Percentiles rank a stretch among this genome's conserved stretches.
phyloP scores from a whole-genome alignment of 331 rosid genomes.

The Prunus yedoensis region DNA sequence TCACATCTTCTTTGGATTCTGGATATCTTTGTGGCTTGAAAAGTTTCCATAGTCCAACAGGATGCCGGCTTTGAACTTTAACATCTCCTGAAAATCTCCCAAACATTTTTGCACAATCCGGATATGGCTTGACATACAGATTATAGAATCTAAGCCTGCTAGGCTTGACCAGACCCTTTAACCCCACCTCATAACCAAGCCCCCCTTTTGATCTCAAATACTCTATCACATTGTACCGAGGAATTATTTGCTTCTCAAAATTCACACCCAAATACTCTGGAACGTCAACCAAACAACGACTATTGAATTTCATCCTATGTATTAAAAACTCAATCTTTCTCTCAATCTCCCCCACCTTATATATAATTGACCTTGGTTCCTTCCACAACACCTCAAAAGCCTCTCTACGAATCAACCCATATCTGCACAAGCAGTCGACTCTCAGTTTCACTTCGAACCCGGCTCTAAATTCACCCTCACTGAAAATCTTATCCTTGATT shows the following conservation, averaged over 20 bases:
- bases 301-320: conserved; percentile 52
- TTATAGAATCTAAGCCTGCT: conserved; percentile 80
- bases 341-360: conserved; percentile 54
- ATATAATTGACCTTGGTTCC: conserved; percentile 67
- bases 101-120: conserved; percentile 66
- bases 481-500: conserved; percentile 47
- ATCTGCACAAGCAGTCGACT: conserved; percentile 74
- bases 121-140: conserved; percentile 88
- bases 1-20: conserved; percentile 49
- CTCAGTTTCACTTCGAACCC: conserved; percentile 70
- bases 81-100: conserved; percentile 47
- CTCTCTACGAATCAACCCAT: conserved; percentile 64
- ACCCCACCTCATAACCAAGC: conserved; percentile 57
- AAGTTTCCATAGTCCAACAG: conserved; percentile 73
- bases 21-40: conserved; percentile 56
- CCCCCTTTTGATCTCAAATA: conserved; percentile 71
- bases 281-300: conserved; percentile 61
- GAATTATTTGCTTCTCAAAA: conserved; percentile 81
- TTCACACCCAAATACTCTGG: conserved; percentile 76
- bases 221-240: conserved; percentile 67
- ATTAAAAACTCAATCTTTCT: conserved; percentile 67
- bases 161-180: conserved; percentile 69
- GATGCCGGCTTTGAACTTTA: conserved; percentile 51
- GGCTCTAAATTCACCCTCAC: conserved; percentile 54
- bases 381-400: conserved; percentile 77